Base-by-base conservation (phyloP, 441 rosid genomes). In the Eruca vesicaria region DNA sequence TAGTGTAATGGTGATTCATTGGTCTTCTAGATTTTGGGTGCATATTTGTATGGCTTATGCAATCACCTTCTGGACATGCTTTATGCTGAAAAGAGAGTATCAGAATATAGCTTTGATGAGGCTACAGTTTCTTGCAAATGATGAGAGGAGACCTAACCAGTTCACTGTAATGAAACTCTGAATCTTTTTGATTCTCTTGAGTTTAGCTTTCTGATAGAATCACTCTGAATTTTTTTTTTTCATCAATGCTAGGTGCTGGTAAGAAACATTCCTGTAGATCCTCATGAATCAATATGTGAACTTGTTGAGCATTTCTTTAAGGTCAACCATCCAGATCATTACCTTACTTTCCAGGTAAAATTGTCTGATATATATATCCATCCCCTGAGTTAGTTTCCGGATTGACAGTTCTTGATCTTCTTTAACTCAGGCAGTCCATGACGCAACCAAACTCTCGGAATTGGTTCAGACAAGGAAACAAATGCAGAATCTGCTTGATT, bases 61-160 rank as follows among this genome's bases (percentile, higher is more conserved):
- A 19, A 86, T 96, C 56, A 94, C 98, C 48, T 88, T 91, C 72
- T 96, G 99, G 99, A 94, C 98, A 14, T 91, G 92, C 81, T 94
- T 82, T 73, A 86, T 94, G 57, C 79, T 96, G 83, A 78, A 84
- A 57, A 87, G 86, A 80, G 99, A 96, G 86, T 96, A 94, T 55
- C 97, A 82, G 68, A 88, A 64, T 26, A 92, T 96, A 75, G 95
- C 98, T 81, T 63, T 79, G 10, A 88, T 94, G 97, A 82, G 99
- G 60, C 83, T 92, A 86, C 91, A 89, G 57, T 96, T 96, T 85
- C 89, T 96, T 83, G 91, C 92, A 53, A 72, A 91, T 10, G 97
- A 91, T 52, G 78, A 76, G 56, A 85, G 93, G 5, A 87, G 94
- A n/a, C 91, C 99, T 2, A 94, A 94, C 84, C 94, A 96, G 84